These are phyloP conservation scores for Kwoniella sp. DNA, from an alignment of 768 basidiomycete genomes.

Conservation along the genomic window DNA sequence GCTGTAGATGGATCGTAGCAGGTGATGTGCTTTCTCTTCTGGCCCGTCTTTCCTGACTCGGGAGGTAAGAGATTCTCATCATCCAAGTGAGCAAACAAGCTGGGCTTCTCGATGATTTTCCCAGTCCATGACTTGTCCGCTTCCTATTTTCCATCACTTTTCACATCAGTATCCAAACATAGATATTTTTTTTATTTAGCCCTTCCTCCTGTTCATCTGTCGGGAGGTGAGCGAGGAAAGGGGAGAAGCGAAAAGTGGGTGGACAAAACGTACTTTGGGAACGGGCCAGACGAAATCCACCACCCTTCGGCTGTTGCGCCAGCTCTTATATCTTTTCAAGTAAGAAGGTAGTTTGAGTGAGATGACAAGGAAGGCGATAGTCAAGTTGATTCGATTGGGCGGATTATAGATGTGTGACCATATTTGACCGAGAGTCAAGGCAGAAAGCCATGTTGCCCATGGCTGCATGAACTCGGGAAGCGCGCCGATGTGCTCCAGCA, in stretches of 20 bases:
- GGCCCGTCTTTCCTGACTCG: constrained; percentile 22
- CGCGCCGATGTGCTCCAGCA: constrained; percentile 16
- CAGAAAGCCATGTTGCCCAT: constrained; percentile 21
- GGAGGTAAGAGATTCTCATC: constrained; percentile 33
- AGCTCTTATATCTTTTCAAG: constrained; percentile 73
- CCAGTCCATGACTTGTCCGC: constrained; percentile 36
- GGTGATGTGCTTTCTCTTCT: constrained; percentile 69
- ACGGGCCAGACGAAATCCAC: constrained; percentile 63
- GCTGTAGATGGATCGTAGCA: constrained; percentile 89
- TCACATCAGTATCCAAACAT: too few species aligned
- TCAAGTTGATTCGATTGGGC: constrained; percentile 58
- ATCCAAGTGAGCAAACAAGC: constrained; percentile 36
- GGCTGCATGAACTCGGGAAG: constrained; percentile 3
- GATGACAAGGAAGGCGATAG: constrained; percentile 68
- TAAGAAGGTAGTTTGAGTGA: constrained; percentile 63
- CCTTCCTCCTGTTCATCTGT: too few species aligned
- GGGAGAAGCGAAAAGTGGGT: background rate
- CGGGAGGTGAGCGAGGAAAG: too few species aligned
- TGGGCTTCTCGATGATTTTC: constrained; percentile 40
- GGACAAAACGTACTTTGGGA: constrained; percentile 61
- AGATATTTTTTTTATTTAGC: too few species aligned
- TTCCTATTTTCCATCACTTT: constrained; percentile 22
- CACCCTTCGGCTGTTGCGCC: constrained; percentile 71
- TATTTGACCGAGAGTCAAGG: constrained; percentile 36
- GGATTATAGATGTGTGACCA: constrained; percentile 42